Percentiles rank a stretch among this genome's conserved stretches.
These are phyloP conservation scores for Aspergillus terreus DNA, from an alignment of 2,329 filamentous ascomycete genomes.

Conservation along the genomic window DNA sequence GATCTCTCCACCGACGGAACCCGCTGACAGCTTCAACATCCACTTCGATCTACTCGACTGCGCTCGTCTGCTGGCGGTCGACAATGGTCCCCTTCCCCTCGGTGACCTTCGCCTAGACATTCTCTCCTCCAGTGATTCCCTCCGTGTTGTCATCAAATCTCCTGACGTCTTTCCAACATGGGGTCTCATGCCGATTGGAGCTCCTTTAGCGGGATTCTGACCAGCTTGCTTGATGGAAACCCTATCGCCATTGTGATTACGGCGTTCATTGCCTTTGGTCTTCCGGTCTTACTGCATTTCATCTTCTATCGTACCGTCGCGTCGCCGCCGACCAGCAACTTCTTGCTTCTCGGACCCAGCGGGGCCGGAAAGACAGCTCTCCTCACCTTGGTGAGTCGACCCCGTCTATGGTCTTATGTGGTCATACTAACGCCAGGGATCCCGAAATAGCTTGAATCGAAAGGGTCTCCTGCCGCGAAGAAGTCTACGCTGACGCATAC, in stretches of 20 bases:
- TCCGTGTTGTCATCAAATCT: neutral
- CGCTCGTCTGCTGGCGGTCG: neutral
- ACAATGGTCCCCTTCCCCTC: neutral
- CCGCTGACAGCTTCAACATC: neutral
- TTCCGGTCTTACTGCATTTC: conserved; percentile 74
- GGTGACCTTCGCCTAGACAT: neutral
- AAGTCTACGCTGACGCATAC: conserved; percentile 52
- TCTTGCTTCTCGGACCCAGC: conserved; percentile 75
- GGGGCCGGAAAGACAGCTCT: conserved; percentile 85
- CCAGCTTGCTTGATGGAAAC: conserved; percentile 42
- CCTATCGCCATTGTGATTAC: conserved; percentile 59
- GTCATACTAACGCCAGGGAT: neutral
- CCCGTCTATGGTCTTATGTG: neutral
- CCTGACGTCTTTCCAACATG: conserved; percentile 18
- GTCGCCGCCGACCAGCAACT: conserved; percentile 64
- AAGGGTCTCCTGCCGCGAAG: conserved; percentile 35
- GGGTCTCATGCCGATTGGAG: conserved; percentile 33
- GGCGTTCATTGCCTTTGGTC: conserved; percentile 63
- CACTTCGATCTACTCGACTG: too few species aligned
- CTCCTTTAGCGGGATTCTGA: conserved; percentile 35
- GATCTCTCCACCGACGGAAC: neutral
- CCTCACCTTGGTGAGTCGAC: conserved; percentile 63
- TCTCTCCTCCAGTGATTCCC: neutral
- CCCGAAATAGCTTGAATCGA: conserved; percentile 42
- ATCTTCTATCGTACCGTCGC: conserved; percentile 66